Evolutionary conservation across 2,329 filamentous ascomycete species (phyloP).

Genomic region (Arthrobotrys sinensis): DNA sequence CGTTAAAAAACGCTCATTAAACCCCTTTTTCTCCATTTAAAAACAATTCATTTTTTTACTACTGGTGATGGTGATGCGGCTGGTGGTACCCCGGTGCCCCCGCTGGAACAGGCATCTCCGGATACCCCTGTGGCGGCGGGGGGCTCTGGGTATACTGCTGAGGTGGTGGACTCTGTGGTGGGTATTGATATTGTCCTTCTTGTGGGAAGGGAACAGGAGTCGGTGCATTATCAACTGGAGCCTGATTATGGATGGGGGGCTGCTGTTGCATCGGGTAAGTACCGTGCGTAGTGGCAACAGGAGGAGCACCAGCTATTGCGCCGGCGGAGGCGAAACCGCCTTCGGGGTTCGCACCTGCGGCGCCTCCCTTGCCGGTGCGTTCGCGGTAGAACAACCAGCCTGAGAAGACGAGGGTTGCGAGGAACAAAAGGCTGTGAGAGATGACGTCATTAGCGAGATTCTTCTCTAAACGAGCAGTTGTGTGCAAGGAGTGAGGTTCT

Average conservation of each 20-base stretch:
- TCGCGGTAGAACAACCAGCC: conserved; percentile 57
- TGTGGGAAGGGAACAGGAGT: conserved; percentile 42
- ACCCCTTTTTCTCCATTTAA: not conserved
- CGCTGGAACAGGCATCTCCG: conserved; percentile 25
- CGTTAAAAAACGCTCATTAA: not conserved
- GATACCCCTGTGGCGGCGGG: conserved; percentile 30
- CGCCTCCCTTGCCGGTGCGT: conserved; percentile 34
- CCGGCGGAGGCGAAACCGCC: conserved; percentile 55
- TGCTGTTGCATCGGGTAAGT: conserved; percentile 61
- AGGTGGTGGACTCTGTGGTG: conserved; percentile 40
- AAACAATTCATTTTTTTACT: conserved; percentile 14
- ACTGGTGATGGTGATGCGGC: conserved; percentile 18
- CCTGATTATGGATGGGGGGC: conserved; percentile 7
- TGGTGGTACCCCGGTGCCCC: conserved; percentile 25
- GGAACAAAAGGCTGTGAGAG: conserved; percentile 62
- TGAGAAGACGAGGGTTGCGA: conserved; percentile 62
- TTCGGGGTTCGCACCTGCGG: conserved; percentile 57
- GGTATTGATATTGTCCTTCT: conserved; percentile 50
- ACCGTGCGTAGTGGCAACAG: conserved; percentile 33
- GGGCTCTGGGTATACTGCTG: conserved; percentile 33
- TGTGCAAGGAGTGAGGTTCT: not conserved
- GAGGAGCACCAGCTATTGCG: conserved; percentile 52
- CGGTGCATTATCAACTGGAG: conserved; percentile 5
- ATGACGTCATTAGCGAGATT: conserved; percentile 9
- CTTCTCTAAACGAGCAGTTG: conserved; percentile 1